These are phyloP conservation scores for Hymenoscyphus scutula DNA, from an alignment of 2,329 filamentous ascomycete genomes.

Conservation along the genomic window DNA sequence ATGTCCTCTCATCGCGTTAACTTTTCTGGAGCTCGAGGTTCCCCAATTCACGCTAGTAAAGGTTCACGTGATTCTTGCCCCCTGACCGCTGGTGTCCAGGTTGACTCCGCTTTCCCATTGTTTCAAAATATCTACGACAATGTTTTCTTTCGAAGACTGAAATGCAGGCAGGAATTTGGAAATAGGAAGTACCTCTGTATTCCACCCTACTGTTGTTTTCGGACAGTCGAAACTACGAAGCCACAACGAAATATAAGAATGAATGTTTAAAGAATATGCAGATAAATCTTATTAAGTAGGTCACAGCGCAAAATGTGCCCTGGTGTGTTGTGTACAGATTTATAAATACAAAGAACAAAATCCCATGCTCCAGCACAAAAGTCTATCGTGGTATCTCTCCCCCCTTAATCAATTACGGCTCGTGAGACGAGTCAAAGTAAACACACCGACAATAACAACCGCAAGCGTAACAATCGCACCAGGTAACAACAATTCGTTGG, in stretches of 20 bases:
- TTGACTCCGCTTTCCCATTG: neutral
- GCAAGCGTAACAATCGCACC: slow-evolving; percentile 95
- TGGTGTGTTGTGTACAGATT: neutral
- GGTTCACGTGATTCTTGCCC: neutral
- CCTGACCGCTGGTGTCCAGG: no score
- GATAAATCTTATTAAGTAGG: slow-evolving; percentile 2
- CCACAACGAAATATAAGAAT: neutral
- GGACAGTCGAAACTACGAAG: no score
- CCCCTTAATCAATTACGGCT: slow-evolving; percentile 37
- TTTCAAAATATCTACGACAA: neutral
- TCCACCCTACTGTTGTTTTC: no score
- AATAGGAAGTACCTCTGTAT: no score
- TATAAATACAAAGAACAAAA: slow-evolving; percentile 21
- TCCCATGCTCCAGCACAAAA: slow-evolving; percentile 9
- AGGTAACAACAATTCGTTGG: slow-evolving; percentile 89
- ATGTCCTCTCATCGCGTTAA: slow-evolving; percentile 19
- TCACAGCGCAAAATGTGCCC: neutral
- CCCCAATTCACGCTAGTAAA: slow-evolving; percentile 19
- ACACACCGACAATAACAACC: slow-evolving; percentile 90
- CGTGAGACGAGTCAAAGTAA: slow-evolving; percentile 73
- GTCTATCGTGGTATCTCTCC: slow-evolving; percentile 15
- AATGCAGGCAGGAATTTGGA: neutral
- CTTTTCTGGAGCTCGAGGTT: slow-evolving; percentile 30
- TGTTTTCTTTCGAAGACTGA: neutral
- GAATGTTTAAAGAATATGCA: neutral